Evolutionary conservation across 2,329 filamentous ascomycete genomes (phyloP).

Genomic region (Achaetomium macrosporum): DNA sequence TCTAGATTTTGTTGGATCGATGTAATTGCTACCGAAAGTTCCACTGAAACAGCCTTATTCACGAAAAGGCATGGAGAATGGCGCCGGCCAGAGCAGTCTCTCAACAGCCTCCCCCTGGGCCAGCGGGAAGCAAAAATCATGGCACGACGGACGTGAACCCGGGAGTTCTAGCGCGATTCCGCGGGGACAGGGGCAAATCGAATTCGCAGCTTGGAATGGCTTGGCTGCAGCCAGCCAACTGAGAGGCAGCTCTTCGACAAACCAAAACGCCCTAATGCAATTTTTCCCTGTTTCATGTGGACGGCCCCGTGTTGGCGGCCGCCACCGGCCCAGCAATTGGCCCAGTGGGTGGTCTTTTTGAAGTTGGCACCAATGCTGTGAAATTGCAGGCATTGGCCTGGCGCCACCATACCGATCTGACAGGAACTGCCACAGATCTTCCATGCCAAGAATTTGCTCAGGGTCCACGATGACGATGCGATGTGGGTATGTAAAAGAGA

Average conservation of each 20-base stretch:
- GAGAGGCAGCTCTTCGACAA: neutral
- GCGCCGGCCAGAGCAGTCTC: too few species aligned
- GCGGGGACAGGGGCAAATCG: constrained; percentile 6
- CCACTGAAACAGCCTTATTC: neutral
- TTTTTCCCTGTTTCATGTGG: constrained; percentile 16
- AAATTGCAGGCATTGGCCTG: neutral
- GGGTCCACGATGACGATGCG: too few species aligned
- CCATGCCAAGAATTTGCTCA: too few species aligned
- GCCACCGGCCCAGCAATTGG: constrained; percentile 12
- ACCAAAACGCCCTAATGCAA: neutral
- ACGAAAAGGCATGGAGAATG: too few species aligned
- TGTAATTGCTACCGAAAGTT: constrained; percentile 9
- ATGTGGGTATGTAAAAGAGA: too few species aligned
- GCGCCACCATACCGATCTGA: too few species aligned
- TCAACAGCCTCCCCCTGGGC: neutral
- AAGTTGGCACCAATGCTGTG: neutral
- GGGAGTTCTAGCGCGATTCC: neutral
- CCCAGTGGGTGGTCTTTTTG: neutral
- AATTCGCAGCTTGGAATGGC: neutral
- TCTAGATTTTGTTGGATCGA: neutral
- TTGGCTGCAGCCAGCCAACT: neutral
- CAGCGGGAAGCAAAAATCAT: neutral
- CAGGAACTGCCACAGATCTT: too few species aligned
- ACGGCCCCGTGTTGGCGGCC: constrained; percentile 4
- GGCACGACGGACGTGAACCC: neutral